These are phyloP conservation scores for Magnaporthiopsis incrustans DNA, from an alignment of 2,329 filamentous ascomycete species.

Conservation along the genomic window DNA sequence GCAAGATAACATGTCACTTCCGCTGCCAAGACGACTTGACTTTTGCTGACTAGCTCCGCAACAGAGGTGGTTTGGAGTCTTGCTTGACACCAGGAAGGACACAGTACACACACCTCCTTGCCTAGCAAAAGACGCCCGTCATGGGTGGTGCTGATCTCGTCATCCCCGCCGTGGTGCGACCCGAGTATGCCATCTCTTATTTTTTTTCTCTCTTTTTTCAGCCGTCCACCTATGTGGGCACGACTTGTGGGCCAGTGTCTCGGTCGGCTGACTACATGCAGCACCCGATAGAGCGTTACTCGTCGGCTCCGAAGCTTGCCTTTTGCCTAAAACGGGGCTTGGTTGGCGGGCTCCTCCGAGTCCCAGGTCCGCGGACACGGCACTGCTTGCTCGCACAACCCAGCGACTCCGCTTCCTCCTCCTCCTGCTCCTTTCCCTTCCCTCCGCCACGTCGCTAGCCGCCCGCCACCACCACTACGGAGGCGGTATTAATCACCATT, in stretches of 20 bases:
- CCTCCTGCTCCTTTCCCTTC: background rate
- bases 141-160: too few species aligned
- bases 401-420: background rate
- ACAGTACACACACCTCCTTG: too few species aligned
- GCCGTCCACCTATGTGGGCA: background rate
- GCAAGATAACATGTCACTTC: too few species aligned
- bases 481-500: background rate
- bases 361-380: conserved; percentile 2
- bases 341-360: background rate
- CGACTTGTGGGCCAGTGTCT: background rate
- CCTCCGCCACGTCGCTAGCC: background rate
- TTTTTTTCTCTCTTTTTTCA: background rate
- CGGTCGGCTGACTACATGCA: background rate
- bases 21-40: too few species aligned
- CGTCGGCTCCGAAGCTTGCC: background rate
- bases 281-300: background rate
- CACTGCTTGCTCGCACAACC: background rate
- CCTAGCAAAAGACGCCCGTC: too few species aligned
- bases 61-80: too few species aligned
- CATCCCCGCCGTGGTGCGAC: too few species aligned
- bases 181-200: too few species aligned
- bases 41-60: too few species aligned
- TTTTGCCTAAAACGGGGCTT: background rate
- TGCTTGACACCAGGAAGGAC: too few species aligned
- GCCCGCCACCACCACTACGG: background rate